Evolutionary conservation across 495 filamentous ascomycete species (phyloP).

Genomic region (Astrothelium subdiscretum): DNA sequence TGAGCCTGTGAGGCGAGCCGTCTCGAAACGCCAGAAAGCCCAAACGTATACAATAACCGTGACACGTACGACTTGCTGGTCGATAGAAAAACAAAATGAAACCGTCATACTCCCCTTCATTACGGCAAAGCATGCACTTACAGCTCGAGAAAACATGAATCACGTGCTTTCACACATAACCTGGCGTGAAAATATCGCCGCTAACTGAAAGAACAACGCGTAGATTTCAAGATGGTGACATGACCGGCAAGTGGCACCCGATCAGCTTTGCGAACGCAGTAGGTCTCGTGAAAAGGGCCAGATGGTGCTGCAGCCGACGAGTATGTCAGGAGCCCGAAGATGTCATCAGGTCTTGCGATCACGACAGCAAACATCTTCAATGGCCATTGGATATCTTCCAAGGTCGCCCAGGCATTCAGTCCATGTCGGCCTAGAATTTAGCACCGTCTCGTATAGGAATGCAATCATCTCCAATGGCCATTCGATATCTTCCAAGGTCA

Average conservation of each 20-base stretch:
- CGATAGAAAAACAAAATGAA: too few relatives aligned
- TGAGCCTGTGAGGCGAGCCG: not conserved
- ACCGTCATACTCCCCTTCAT: too few relatives aligned
- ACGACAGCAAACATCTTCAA: constrained; percentile 58
- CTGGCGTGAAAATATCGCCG: too few relatives aligned
- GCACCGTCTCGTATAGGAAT: constrained; percentile 62
- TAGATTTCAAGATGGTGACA: too few relatives aligned
- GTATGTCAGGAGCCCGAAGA: constrained; percentile 72
- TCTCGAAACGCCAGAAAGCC: not conserved
- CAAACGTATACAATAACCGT: not conserved
- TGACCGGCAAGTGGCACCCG: too few relatives aligned
- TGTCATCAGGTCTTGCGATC: constrained; percentile 70
- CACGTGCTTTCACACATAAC: too few relatives aligned
- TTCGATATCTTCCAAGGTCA: constrained; percentile 59
- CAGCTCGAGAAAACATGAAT: too few relatives aligned
- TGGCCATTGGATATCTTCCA: constrained; percentile 62
- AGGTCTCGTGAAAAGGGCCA: constrained; percentile 68
- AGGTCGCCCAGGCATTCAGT: constrained; percentile 81
- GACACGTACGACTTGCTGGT: not conserved
- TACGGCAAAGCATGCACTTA: too few relatives aligned
- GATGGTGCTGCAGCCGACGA: constrained; percentile 71
- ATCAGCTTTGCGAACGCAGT: constrained; percentile 64
- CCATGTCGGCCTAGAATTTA: constrained; percentile 72
- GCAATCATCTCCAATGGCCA: constrained; percentile 75
- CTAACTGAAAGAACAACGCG: too few relatives aligned